Evolutionary conservation across 2,329 filamentous ascomycete species (phyloP).

Genomic region (Xylaria sp.): DNA sequence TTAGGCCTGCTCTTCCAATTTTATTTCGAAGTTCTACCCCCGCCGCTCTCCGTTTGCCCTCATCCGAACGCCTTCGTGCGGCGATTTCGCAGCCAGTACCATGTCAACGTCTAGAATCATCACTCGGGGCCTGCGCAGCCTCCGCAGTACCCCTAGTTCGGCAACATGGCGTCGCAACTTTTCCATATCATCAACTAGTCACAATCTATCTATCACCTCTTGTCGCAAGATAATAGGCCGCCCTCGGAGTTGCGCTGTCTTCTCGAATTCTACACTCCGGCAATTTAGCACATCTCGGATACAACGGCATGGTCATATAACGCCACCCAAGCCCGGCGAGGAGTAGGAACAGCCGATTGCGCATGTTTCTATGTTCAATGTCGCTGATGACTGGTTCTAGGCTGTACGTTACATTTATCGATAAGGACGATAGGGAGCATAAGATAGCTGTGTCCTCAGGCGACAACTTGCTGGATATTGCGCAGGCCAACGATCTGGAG

Average conservation of each 20-base stretch:
- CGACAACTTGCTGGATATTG: slow-evolving; percentile 94
- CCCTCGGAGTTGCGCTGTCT: slow-evolving; percentile 6
- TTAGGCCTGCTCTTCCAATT: not conserved
- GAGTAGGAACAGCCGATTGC: slow-evolving; percentile 65
- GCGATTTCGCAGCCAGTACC: not conserved
- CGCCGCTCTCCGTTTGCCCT: not conserved
- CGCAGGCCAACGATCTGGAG: slow-evolving; percentile 91
- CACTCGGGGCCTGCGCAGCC: slow-evolving; percentile 3
- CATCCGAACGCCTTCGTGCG: not conserved
- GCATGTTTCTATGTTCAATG: slow-evolving; percentile 17
- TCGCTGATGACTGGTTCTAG: slow-evolving; percentile 51
- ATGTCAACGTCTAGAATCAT: slow-evolving; percentile 21
- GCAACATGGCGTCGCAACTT: slow-evolving; percentile 10
- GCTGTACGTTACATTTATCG: slow-evolving; percentile 87
- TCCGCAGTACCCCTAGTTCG: slow-evolving; percentile 5
- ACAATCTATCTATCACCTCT: not conserved
- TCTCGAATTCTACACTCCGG: slow-evolving; percentile 41
- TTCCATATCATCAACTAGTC: not conserved
- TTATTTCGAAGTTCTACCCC: not conserved
- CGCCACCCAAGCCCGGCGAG: slow-evolving; percentile 85
- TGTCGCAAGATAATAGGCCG: slow-evolving; percentile 2
- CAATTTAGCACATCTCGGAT: slow-evolving; percentile 69
- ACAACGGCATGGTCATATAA: slow-evolving; percentile 76
- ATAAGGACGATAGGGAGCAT: slow-evolving; percentile 81
- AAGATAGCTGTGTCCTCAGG: slow-evolving; percentile 82